Base-by-base conservation (phyloP, 306 rosid genomes). In the Carpinus viminea region DNA sequence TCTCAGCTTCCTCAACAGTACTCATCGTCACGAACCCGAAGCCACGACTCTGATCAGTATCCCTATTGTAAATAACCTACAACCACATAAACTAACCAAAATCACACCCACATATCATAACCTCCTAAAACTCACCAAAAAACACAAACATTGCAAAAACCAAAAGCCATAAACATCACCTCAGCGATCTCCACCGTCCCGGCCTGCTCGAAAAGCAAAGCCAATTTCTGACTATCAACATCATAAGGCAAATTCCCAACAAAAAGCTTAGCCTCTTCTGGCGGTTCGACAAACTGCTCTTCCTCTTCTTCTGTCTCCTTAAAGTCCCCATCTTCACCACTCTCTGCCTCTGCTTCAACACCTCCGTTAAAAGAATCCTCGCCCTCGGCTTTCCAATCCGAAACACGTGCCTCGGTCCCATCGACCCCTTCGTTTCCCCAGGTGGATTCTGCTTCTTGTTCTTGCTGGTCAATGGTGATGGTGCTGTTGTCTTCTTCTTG, bases 1-100 rank as follows among this genome's bases (percentile, higher is more conserved):
- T 85, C 38, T 95, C 97, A 81, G 93, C 91, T 81, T 93, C 97
- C 74, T 90, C 97, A 72, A 88, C 86, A 3, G 93, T 90, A 70
- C 97, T 92, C 98, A 95, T 89, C 4, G 92, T 91, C 71, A 95
- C 98, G 64, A 95, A 95, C 28, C 97, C 98, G 57, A 95, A 92
- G 7, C 98, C 98, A 3, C 98, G 97, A 79, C 98, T 95, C 77
- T 75, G 84, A 62, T 91, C 92, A 65, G 98, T 90, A 5, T 81
- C 90, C 83, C 97, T 87, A 70, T 93, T 90, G 88, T 92, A 95
- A 72, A 95, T 93, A 1, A 95, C 97, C 98, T 92, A 34, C 78
- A 79, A 81, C 41, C 78, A 86, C 9, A 79, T 61, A 3, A 73
- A 28, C 38, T 38, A 64, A 72, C 70, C 6, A 26, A 43, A 24